Evolutionary conservation across 139 green algal genomes (phyloP), one percentile per base, ranked within the genome.

Genomic region (Deuterostichococcus epilithicus): DNA sequence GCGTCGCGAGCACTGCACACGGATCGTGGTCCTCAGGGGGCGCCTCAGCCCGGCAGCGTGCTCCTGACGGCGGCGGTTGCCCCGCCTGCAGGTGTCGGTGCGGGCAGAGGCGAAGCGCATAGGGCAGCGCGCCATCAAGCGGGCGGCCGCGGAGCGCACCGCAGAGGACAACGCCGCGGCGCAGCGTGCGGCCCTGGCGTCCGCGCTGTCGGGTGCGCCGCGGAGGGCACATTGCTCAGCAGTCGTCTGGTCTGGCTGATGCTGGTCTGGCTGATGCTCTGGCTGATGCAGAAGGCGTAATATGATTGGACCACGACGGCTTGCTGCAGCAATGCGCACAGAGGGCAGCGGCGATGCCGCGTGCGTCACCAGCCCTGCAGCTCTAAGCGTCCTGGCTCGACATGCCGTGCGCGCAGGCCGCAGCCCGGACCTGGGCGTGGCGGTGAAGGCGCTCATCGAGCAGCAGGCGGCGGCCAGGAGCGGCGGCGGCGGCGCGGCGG

Each of bases 101-200:
- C 45, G 84, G 36, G 76, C 81, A 28, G 77, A 84, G 44, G 91
- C 88, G 22, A 81, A 87, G 25, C 70, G 78, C 0, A 75, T 95
- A 1, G 90, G 90, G 15, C 68, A 91, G 70, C 78, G 81, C 1
- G 89, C 90, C 60, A 83, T 95, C 32, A 81, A 84, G 39, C 63
- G 80, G 42, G 90, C 90, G 8, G 77, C 86, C 10, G 78, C 83
- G 0, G 79, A 83, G 72, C 81, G 87, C 15, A 74, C 86, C 63
- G 68, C 82, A 22, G 90, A 92, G 72, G 85, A 91, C 52, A 70
- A 81, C n/a, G 52, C 52, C 20, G 18, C 52, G 26, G 52, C 52
- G 10, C 52, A 63, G 52, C 52, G 52, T 30, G 10, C 52, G 28
- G 52, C 52, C 52, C 52, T 63, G 18, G 28, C 28, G 52, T 13